phyloP scores from a whole-genome alignment of 1,284 basidiomycete species.

The Ganoderma sinense region DNA sequence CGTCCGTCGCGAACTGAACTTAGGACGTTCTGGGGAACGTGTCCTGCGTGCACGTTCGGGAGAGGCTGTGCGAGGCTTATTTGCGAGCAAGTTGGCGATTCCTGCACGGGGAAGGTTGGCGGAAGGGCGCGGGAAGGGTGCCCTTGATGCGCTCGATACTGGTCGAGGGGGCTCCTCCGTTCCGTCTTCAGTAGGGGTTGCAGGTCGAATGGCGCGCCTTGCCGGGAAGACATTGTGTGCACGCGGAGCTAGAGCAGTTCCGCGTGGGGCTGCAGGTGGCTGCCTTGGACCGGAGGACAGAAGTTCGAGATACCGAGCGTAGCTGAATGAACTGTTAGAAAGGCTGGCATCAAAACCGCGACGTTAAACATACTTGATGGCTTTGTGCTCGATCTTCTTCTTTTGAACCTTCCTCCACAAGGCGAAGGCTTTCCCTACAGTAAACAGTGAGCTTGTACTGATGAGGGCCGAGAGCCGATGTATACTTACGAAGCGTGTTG shows the following conservation, averaged over 20 bases:
- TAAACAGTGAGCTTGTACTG: conserved; percentile 14
- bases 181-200: conserved; percentile 38
- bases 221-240: conserved; percentile 26
- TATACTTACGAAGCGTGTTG: conserved; percentile 63
- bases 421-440: conserved; percentile 61
- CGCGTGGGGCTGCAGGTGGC: conserved; percentile 20
- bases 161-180: conserved; percentile 27
- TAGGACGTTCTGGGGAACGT: conserved; percentile 45
- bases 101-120: conserved; percentile 38
- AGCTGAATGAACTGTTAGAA: conserved; percentile 45
- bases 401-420: conserved; percentile 73
- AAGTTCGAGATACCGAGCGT: conserved; percentile 74
- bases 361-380: conserved; percentile 71
- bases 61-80: conserved; percentile 21
- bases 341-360: conserved; percentile 3
- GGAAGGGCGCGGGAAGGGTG: conserved; percentile 35
- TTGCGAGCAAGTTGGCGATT: conserved; percentile 48
- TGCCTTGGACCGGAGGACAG: conserved; percentile 51
- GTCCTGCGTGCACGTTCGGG: conserved; percentile 19
- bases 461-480: conserved; percentile 1
- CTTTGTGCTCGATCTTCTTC: conserved; percentile 77
- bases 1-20: conserved; percentile 38
- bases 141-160: conserved; percentile 38
- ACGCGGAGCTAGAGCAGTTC: conserved; percentile 24
- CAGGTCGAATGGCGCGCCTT: conserved; percentile 38